These are phyloP conservation scores for Raphanus sativus DNA, from an alignment of 345 rosid species.

Conservation along the genomic window DNA sequence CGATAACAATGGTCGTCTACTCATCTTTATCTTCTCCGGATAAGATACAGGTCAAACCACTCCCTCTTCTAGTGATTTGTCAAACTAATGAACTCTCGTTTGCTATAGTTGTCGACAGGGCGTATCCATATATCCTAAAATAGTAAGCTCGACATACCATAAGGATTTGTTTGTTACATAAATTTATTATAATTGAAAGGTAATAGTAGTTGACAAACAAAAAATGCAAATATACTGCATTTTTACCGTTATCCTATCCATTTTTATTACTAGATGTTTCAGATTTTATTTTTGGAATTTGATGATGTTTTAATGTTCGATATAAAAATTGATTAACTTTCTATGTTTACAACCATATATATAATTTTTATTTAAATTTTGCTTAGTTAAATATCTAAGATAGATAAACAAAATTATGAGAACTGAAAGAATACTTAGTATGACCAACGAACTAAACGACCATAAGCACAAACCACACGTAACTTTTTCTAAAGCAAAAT, in stretches of 20 bases:
- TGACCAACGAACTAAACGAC: slow-evolving; percentile 32
- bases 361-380: too few species aligned
- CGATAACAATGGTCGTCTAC: not conserved
- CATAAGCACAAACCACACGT: not conserved
- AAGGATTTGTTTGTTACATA: not conserved
- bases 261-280: not conserved
- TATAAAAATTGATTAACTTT: too few species aligned
- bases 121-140: not conserved
- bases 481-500: slow-evolving; percentile 6
- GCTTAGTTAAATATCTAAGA: too few species aligned
- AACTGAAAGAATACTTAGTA: not conserved
- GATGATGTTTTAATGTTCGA: not conserved
- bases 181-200: not conserved
- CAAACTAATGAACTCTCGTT: not conserved
- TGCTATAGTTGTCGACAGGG: not conserved
- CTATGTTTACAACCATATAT: not conserved
- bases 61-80: not conserved
- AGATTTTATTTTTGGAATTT: not conserved
- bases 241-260: not conserved
- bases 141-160: slow-evolving; percentile 5
- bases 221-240: not conserved
- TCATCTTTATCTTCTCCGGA: slow-evolving; percentile 20
- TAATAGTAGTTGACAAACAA: not conserved
- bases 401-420: too few species aligned
- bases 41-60: slow-evolving; percentile 13